Evolutionary conservation across 1,284 basidiomycete genomes (phyloP), one percentile per base, ranked within the genome.

Genomic region (Puccinia novopanici): DNA sequence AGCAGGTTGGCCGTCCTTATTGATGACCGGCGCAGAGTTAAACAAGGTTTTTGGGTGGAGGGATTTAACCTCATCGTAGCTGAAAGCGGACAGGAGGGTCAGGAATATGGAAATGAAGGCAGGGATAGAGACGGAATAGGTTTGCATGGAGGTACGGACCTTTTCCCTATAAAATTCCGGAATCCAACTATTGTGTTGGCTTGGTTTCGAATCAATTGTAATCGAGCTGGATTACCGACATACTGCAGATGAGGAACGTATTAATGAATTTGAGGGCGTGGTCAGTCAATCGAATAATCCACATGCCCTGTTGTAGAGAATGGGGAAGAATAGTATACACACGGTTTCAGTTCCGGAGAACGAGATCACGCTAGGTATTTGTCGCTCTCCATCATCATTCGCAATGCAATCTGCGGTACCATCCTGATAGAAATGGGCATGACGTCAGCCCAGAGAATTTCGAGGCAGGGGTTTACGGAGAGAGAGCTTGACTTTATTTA

Each of bases 381-480:
- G 97, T 57, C 96, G 91, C 86, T 98, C 96, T 70, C 96, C 96
- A 85, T 98, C 96, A 86, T 99, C 95, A 86, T 98, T 98, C 34
- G 96, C 96, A 82, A 99, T 98, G 85, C 93, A 95, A 85, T 93
- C 92, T 48, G 95, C 91, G 61, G 92, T 88, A 34, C 93, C 93
- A 87, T 95, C 93, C 93, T 94, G 83, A 24, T 24, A 1, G 40
- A 42, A 22, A 50, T 8, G 9, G 24, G 37, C 9, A 42, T 37
- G 24, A 37, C 15, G 27, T 42, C 15, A 30, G 57, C 22, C 22
- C 52, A n/a, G 4, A 1, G 42, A 40, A 4, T 63, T n/a, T 34
- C 10, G 9, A 45, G 40, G 15, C 61, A 22, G 54, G 30, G 5
- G 10, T 17, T 24, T 17, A 9, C 19, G 15, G 27, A 50, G 10